Evolutionary conservation across 2,329 filamentous ascomycete genomes (phyloP), one percentile per base, ranked within the genome.

Genomic region (Fusarium buxicola): DNA sequence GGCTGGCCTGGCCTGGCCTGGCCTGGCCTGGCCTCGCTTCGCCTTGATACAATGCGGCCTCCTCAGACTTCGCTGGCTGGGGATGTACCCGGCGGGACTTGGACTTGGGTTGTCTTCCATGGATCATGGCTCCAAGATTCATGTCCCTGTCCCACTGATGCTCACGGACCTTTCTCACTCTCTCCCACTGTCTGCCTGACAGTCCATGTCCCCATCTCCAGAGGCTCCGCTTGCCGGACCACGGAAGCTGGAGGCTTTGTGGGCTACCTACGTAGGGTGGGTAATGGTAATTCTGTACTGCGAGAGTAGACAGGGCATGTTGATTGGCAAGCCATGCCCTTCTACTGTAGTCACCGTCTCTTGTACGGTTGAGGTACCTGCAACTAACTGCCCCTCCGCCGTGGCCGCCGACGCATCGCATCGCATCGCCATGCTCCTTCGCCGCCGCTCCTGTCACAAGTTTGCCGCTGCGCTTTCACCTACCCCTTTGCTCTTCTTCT

Each of bases 151-250:
- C 64, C 60, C 60, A 61, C 60, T 57, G 41, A 49, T 49, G 55
- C 45, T 64, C 60, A 49, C 60, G 60, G 60, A 64, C 60, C 60
- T 47, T 32, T 56, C 36, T 15, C 55, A 32, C 45, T 52, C 60
- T 48, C 15, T 8, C 32, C 15, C 16, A 25, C 13, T 16, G n/a
- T n/a, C n/a, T n/a, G n/a, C n/a, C n/a, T n/a, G n/a, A n/a, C n/a
- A n/a, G n/a, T 39, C 32, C 2, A 15, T 27, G n/a, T 13, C 21
- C 41, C 49, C 60, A 38, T 55, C 57, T 60, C 40, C 40, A 60
- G 55, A 60, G 47, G 10, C 49, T 52, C 60, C 54, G 59, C 41
- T 32, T 36, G 13, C 40, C 36, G 49, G 40, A 48, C 54, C 54
- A 45, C 36, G 40, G 36, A 54, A 35, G 31, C 31, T 59, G 15